These are phyloP conservation scores for Kockovaella imperatae DNA, from an alignment of 768 basidiomycete species.

Conservation along the genomic window DNA sequence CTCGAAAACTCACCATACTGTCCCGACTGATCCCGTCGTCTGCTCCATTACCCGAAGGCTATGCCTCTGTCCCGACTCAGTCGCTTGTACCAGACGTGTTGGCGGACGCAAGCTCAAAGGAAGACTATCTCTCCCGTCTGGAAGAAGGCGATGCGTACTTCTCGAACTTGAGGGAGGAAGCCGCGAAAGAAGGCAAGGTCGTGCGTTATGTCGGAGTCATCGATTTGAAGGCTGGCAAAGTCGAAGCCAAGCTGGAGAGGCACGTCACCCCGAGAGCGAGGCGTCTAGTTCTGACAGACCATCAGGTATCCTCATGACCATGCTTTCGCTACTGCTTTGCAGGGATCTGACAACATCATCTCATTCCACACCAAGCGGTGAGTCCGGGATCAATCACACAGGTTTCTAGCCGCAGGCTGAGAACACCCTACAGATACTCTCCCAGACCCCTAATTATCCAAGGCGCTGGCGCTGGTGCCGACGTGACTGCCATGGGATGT, in stretches of 20 bases:
- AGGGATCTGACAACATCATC: conserved; percentile 95
- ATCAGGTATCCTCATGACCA: conserved; percentile 76
- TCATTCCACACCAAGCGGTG: conserved; percentile 86
- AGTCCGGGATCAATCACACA: not conserved
- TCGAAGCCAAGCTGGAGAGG: conserved; percentile 86
- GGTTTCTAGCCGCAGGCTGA: not conserved
- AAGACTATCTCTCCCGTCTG: conserved; percentile 71
- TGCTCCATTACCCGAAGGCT: conserved; percentile 62
- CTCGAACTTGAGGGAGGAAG: conserved; percentile 65
- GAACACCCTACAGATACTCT: conserved; percentile 53
- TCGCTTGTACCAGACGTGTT: conserved; percentile 79
- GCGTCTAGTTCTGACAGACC: not conserved
- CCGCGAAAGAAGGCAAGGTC: conserved; percentile 70
- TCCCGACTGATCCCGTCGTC: conserved; percentile 56
- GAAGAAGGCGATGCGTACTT: conserved; percentile 77
- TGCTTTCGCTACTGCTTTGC: conserved; percentile 90
- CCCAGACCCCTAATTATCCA: conserved; percentile 84
- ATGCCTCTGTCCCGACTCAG: conserved; percentile 66
- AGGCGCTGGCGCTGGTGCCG: conserved; percentile 94
- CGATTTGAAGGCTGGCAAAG: conserved; percentile 61
- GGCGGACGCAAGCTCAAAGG: conserved; percentile 60
- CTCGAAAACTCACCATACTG: conserved; percentile 91
- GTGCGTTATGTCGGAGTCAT: conserved; percentile 91
- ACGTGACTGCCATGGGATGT: conserved; percentile 97
- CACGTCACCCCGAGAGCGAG: conserved; percentile 47